Evolutionary conservation across 257 asterid species (phyloP), one percentile per base, ranked within the genome.

Genomic region (Lycium ferocissimum): DNA sequence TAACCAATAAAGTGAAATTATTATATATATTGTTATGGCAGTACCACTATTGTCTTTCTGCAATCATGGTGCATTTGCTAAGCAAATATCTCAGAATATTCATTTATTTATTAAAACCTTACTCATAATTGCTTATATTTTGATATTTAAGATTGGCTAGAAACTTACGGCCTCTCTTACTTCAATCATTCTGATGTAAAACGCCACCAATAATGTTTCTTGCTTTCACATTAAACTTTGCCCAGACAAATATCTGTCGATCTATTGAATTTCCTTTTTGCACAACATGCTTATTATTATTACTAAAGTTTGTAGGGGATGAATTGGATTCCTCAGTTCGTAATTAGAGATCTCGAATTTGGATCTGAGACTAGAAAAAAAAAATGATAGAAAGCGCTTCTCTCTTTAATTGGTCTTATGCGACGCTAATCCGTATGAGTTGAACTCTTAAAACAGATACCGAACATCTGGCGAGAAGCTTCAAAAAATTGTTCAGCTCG

Each of bases 161-260:
- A 49, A 75, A 75, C 45, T 6, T 49, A 22, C 14, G n/a, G n/a
- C 40, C 1, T 22, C 62, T 49, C 81, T 73, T 20, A 11, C 43
- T 75, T 20, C 12, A 75, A 49, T 75, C 20, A 75, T 75, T 49
- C 22, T 73, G 80, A 73, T 47, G 38, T 45, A 73, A 75, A 75
- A 49, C 49, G 13, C 43, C 45, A 75, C 62, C 22, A 75, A 1
- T 59, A 69, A 69, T 69, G 11, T 2, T 15, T 37, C 45, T 49
- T 75, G 81, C 62, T 75, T 75, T 49, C 45, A 22, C 18, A 20
- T 22, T 6, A 75, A 75, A 75, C 14, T 51, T 75, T 4, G 9
- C 2, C 6, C 6, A n/a, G 1, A 49, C 26, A 57, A 57, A 57
- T 57, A 5, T 57, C 61, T 17, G 8, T 5, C 7, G 14, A 56